Base-by-base conservation (phyloP, 1,284 basidiomycete genomes). In the Melanopsichium pennsylvanicum region DNA sequence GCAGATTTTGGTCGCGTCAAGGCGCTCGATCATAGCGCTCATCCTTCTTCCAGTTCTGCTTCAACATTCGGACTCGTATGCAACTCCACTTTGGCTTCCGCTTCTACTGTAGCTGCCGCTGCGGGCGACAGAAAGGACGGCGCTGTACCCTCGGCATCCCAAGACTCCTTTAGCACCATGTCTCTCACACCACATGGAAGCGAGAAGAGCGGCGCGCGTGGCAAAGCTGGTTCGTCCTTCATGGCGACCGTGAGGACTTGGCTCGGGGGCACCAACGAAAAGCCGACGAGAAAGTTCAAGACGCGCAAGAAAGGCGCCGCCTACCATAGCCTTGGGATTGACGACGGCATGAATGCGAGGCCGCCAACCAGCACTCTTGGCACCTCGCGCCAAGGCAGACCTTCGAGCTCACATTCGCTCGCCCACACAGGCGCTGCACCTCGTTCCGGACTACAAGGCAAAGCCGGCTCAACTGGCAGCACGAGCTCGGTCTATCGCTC, bases 241-340 rank as follows among this genome's bases (percentile, higher is more conserved):
- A 67, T 77, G 33, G 49, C 64, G 18, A 74, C 75, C 5, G 75
- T 98, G 18, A 93, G 95, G 13, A 95, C 95, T 2, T 86, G 93
- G 51, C 92, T 91, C 10, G 91, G 86, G 43, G 83, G 90, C 45
- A 92, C 95, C 78, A 93, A 93, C n/a, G 88, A 89, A 80, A 71
- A 72, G 50, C 64, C 66, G 19, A 86, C 87, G 73, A 92, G 95
- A 83, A 91, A 91, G 78, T 91, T 94, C 81, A 87, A 88, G 41
- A 29, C 35, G 11, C 43, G 52, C 87, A 91, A 95, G 81, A 86
- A 87, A 51, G 87, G 90, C 69, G 89, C 78, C 5, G 46, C 54
- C 10, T 39, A 48, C 16, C 56, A 44, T 16, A 52, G 57, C 13
- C 43, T 67, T 1, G 63, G 63, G 3, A 46, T 60, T 23, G 57